Conservation (phyloP, 192 early-diverging fungal species). For the Gamsiella multidivaricata region DNA sequence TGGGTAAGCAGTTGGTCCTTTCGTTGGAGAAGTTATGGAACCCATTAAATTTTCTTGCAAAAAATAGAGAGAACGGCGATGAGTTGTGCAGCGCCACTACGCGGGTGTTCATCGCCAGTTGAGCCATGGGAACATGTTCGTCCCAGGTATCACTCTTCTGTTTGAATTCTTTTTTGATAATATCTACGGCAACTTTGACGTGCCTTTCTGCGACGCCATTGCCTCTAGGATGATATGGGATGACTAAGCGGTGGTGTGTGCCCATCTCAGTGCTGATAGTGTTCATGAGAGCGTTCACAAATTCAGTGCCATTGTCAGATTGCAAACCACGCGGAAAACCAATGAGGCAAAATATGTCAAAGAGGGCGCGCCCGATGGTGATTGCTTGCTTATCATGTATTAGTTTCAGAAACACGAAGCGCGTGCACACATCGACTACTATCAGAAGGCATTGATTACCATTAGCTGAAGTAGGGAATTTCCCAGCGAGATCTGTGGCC, state of each 20-base stretch:
- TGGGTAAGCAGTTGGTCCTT: not conserved
- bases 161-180: slow-evolving; percentile 32
- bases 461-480: slow-evolving; percentile 1
- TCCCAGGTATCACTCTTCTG: slow-evolving; percentile 34
- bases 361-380: not conserved
- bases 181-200: slow-evolving; percentile 32
- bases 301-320: slow-evolving; percentile 58
- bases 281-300: slow-evolving; percentile 48
- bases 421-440: slow-evolving; percentile 33
- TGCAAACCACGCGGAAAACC: slow-evolving; percentile 22
- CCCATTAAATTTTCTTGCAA: slow-evolving; percentile 41
- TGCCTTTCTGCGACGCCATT: slow-evolving; percentile 56
- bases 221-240: slow-evolving; percentile 53
- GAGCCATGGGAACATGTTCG: slow-evolving; percentile 31
- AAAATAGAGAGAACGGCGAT: slow-evolving; percentile 54
- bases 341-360: slow-evolving; percentile 17
- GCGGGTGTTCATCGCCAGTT: slow-evolving; percentile 44
- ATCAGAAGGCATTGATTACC: slow-evolving; percentile 16
- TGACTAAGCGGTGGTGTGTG: slow-evolving; percentile 42
- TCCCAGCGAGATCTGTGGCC: slow-evolving; percentile 29
- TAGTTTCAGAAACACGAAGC: slow-evolving; percentile 17
- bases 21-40: slow-evolving; percentile 21
- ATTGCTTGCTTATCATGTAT: slow-evolving; percentile 15
- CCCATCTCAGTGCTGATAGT: not conserved
- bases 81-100: slow-evolving; percentile 12